phyloP scores from a whole-genome alignment of 1,139 yeast species.

The Geotrichum reessii region DNA sequence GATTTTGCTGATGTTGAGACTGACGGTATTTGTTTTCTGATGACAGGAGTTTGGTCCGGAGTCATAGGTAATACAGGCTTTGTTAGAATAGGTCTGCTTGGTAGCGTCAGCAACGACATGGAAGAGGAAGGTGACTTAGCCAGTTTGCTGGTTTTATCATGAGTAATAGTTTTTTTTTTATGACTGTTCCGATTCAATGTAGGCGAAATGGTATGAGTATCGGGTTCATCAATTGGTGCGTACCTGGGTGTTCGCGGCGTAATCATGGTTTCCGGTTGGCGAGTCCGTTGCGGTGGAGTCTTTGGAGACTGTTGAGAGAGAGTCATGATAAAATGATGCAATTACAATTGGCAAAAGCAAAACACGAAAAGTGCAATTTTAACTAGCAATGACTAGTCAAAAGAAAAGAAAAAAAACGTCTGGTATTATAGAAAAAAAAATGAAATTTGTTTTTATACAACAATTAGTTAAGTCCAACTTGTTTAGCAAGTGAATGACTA shows the following conservation, averaged over 20 bases:
- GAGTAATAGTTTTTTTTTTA: neutral
- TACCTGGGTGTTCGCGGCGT: constrained; percentile 38
- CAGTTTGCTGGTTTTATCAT: neutral
- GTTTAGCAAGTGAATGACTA: neutral
- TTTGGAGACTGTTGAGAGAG: constrained; percentile 22
- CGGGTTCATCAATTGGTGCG: constrained; percentile 36
- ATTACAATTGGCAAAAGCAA: neutral
- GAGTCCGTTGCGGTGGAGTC: constrained; percentile 30
- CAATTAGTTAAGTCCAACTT: neutral
- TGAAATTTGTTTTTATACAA: too few species aligned
- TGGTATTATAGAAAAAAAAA: too few species aligned
- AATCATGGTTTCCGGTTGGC: constrained; percentile 18
- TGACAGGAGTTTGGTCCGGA: constrained; percentile 20
- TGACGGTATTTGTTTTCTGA: constrained; percentile 19
- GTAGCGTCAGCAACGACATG: neutral
- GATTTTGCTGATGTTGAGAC: constrained; percentile 18
- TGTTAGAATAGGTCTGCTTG: neutral
- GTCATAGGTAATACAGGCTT: constrained; percentile 16
- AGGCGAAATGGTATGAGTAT: constrained; percentile 13
- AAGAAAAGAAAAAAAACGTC: too few species aligned
- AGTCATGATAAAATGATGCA: neutral
- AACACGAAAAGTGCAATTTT: neutral
- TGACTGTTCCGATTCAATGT: neutral
- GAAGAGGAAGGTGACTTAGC: neutral
- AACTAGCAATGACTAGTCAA: neutral